Conservation (phyloP, 352 stramenopile genomes). For the Pythium coloratum region DNA sequence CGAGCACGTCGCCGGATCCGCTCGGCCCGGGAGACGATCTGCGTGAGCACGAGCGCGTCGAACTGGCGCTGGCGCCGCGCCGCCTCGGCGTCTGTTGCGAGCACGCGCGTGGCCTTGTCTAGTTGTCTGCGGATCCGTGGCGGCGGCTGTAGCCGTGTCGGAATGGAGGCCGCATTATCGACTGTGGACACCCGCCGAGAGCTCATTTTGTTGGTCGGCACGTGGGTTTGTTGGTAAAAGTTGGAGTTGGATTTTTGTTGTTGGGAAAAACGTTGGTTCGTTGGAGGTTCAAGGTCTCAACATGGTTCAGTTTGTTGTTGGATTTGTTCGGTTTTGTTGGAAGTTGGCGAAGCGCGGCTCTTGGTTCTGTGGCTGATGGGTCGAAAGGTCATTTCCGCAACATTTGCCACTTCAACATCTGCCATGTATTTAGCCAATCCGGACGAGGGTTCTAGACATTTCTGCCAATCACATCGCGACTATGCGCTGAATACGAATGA, state of each 20-base stretch:
- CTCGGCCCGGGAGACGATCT: constrained; percentile 47
- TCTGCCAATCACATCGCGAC: no score
- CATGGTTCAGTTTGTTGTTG: neutral
- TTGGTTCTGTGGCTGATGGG: neutral
- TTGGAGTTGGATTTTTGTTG: neutral
- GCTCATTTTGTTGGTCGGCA: neutral
- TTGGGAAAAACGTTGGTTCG: neutral
- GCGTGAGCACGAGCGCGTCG: constrained; percentile 37
- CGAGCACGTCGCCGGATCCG: constrained; percentile 12
- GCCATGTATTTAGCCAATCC: neutral
- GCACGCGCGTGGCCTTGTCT: neutral
- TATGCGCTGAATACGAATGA: no score
- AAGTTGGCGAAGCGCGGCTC: neutral
- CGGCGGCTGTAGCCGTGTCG: neutral
- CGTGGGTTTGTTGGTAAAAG: neutral
- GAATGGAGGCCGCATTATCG: neutral
- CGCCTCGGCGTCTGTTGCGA: neutral
- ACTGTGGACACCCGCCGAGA: neutral
- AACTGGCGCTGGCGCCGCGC: constrained; percentile 22
- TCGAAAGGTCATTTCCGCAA: neutral
- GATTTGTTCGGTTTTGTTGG: constrained; percentile 5
- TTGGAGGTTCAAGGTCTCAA: neutral
- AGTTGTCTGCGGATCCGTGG: constrained; percentile 5
- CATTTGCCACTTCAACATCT: neutral
- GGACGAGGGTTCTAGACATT: no score